These are phyloP conservation scores for Pseudocercospora fuligena DNA, from an alignment of 2,329 filamentous ascomycete genomes.

Conservation along the genomic window DNA sequence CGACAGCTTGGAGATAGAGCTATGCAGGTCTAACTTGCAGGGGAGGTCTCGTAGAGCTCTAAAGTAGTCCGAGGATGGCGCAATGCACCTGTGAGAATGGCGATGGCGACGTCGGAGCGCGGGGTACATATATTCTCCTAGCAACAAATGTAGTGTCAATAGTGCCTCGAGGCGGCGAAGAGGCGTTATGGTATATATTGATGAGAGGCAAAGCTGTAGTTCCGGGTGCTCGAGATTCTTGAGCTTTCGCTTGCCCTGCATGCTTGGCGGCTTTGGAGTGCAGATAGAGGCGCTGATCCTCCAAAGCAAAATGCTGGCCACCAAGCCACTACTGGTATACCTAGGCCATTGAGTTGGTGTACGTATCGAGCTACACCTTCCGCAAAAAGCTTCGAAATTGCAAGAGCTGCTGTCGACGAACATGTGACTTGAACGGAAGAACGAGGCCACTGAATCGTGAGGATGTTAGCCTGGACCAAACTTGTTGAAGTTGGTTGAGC, in stretches of 20 bases:
- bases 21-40: slow-evolving; percentile 12
- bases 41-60: slow-evolving; percentile 18
- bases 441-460: not conserved
- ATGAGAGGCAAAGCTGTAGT: not conserved
- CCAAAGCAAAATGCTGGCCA: slow-evolving; percentile 3
- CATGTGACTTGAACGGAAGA: not conserved
- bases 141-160: not conserved
- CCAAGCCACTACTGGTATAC: not conserved
- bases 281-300: not conserved
- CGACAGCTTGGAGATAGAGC: slow-evolving; percentile 11
- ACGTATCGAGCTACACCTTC: not conserved
- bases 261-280: not conserved
- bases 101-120: not conserved
- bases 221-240: not conserved
- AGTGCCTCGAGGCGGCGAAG: not conserved
- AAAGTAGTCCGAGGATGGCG: slow-evolving; percentile 17
- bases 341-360: not conserved
- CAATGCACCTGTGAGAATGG: slow-evolving; percentile 1
- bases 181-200: not conserved
- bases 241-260: not conserved
- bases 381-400: not conserved
- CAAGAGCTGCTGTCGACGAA: not conserved
- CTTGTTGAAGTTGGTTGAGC: no score
- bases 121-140: not conserved
- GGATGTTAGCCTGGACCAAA: not conserved